phyloP scores from a whole-genome alignment of 371 early-diverging fungal genomes.

The Mucor lusitanicus region DNA sequence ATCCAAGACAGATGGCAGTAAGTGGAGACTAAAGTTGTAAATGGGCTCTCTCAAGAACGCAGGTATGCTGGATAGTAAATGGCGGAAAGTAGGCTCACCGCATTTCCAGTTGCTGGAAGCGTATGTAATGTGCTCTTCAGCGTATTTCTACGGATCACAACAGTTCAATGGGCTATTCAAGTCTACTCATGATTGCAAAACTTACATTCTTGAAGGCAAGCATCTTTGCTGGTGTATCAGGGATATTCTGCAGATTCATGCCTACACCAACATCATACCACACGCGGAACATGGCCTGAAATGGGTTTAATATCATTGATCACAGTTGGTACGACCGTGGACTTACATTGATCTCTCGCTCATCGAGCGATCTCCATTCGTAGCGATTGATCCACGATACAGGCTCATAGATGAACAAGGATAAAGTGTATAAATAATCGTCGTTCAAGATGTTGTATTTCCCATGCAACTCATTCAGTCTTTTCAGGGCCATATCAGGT shows the following conservation, averaged over 20 bases:
- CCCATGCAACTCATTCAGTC: slow-evolving; percentile 50
- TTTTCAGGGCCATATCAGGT: slow-evolving; percentile 15
- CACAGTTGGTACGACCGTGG: not conserved
- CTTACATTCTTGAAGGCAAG: slow-evolving; percentile 27
- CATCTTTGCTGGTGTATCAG: slow-evolving; percentile 32
- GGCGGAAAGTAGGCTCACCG: slow-evolving; percentile 6
- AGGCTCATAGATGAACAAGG: slow-evolving; percentile 42
- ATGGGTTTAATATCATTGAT: not conserved
- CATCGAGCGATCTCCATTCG: slow-evolving; percentile 42
- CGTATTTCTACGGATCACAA: slow-evolving; percentile 9
- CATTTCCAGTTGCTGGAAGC: slow-evolving; percentile 14
- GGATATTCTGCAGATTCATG: slow-evolving; percentile 52
- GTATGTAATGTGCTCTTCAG: slow-evolving; percentile 7
- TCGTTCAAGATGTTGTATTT: slow-evolving; percentile 47
- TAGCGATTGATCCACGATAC: slow-evolving; percentile 36
- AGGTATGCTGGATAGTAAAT: slow-evolving; percentile 1
- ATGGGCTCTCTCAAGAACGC: slow-evolving; percentile 1
- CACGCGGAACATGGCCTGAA: slow-evolving; percentile 27
- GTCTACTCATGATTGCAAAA: not conserved
- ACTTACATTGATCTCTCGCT: slow-evolving; percentile 44
- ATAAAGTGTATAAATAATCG: slow-evolving; percentile 46
- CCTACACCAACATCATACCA: slow-evolving; percentile 34
- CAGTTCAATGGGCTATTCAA: not conserved
- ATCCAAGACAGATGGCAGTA: slow-evolving; percentile 3
- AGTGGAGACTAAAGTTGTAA: not conserved